Evolutionary conservation across 257 asterid genomes (phyloP).

Genomic region (Lavandula angustifolia): DNA sequence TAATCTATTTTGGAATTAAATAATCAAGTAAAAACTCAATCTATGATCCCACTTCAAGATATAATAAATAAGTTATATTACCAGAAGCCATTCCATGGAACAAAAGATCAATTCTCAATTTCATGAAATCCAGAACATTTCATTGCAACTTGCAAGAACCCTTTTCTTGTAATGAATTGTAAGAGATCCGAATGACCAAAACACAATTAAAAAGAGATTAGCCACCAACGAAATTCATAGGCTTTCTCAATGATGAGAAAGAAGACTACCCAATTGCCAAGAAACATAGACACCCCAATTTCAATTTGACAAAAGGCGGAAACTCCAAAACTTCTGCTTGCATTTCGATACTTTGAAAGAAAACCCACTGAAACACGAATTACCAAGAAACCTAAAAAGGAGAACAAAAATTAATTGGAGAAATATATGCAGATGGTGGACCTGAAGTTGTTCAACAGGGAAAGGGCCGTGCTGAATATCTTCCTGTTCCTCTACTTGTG

Average conservation of each 20-base stretch:
- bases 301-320: conserved; percentile 5
- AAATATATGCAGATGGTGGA: conserved; percentile 19
- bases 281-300: not conserved
- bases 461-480: conserved; percentile 80
- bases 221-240: not conserved
- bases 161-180: conserved; percentile 13
- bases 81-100: not conserved
- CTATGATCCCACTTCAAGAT: not conserved
- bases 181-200: conserved; percentile 9
- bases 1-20: not conserved
- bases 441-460: conserved; percentile 89
- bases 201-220: not conserved
- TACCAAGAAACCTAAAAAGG: not conserved
- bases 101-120: not conserved
- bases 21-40: not conserved
- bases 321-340: not conserved
- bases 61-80: not conserved
- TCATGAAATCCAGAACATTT: not conserved
- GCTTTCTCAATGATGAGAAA: not conserved
- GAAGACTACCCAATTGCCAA: conserved; percentile 23
- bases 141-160: conserved; percentile 11
- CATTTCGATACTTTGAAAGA: not conserved
- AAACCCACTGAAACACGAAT: conserved; percentile 29
- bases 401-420: not conserved
- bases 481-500: conserved; percentile 59